phyloP scores from a whole-genome alignment of 306 rosid genomes.

The Acacia crassicarpa region DNA sequence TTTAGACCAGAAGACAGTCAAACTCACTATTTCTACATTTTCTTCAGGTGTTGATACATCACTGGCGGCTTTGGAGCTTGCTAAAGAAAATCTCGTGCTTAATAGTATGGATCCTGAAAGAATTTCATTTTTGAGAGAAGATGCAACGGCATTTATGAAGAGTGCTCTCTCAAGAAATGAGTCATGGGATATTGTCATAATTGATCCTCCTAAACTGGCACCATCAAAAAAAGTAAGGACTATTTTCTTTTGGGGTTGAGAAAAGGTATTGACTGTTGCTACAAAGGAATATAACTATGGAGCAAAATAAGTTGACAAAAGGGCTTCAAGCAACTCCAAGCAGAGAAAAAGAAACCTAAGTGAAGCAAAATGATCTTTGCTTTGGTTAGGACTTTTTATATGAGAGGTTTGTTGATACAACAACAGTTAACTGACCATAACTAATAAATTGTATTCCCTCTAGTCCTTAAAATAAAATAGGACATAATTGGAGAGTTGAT shows the following conservation, averaged over 20 bases:
- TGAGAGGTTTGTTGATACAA: neutral
- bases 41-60: slow-evolving; percentile 78
- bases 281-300: neutral
- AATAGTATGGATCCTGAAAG: slow-evolving; percentile 72
- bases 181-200: slow-evolving; percentile 79
- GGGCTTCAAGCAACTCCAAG: slow-evolving; percentile 7
- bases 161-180: slow-evolving; percentile 68
- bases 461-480: too few species aligned
- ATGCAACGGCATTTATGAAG: slow-evolving; percentile 82
- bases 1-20: neutral
- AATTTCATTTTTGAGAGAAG: slow-evolving; percentile 75
- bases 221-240: slow-evolving; percentile 72
- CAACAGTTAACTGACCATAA: neutral
- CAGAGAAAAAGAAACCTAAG: neutral
- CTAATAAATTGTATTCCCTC: neutral
- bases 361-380: neutral
- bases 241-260: neutral
- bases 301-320: neutral
- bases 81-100: slow-evolving; percentile 75
- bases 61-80: slow-evolving; percentile 77
- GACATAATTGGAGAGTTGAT: too few species aligned
- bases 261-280: slow-evolving; percentile 50
- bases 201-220: slow-evolving; percentile 95
- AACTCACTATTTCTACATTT: slow-evolving; percentile 20
- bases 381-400: neutral